Conservation (phyloP, 192 early-diverging fungal species). For the Coemansia sp. region DNA sequence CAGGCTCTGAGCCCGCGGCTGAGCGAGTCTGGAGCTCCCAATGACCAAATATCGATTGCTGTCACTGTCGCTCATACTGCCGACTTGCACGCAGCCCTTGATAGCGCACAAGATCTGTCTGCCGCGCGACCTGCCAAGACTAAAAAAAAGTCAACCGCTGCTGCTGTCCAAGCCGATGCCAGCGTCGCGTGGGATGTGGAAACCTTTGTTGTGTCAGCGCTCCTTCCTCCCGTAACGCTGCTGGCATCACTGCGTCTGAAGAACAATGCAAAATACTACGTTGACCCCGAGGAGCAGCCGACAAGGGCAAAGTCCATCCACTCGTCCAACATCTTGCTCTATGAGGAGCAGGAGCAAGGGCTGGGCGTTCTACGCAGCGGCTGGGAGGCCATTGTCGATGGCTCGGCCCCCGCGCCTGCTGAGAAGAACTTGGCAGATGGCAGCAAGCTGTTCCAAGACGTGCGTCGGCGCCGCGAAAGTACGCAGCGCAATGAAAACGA, state of each 20-base stretch:
- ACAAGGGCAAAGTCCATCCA: conserved; percentile 24
- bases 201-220: conserved; percentile 40
- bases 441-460: conserved; percentile 11
- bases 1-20: conserved; percentile 41
- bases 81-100: conserved; percentile 26
- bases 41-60: conserved; percentile 46
- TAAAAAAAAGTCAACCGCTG: neutral
- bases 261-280: conserved; percentile 52
- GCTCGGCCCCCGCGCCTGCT: conserved; percentile 7
- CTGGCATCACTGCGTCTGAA: conserved; percentile 48
- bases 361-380: conserved; percentile 52
- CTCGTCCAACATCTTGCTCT: conserved; percentile 52
- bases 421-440: conserved; percentile 10
- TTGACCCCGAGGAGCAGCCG: conserved; percentile 45
- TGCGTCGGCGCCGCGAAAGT: conserved; percentile 31
- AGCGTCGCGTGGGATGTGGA: conserved; percentile 31
- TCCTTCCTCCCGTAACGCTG: conserved; percentile 46
- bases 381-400: conserved; percentile 51
- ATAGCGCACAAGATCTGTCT: conserved; percentile 2
- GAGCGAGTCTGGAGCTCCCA: conserved; percentile 20
- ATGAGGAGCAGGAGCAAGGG: conserved; percentile 53
- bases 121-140: neutral
- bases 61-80: conserved; percentile 43
- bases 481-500: conserved; percentile 50
- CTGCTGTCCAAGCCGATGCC: neutral